These are phyloP conservation scores for Tylopilus sp. DNA, from an alignment of 1,284 basidiomycete genomes.

Conservation along the genomic window DNA sequence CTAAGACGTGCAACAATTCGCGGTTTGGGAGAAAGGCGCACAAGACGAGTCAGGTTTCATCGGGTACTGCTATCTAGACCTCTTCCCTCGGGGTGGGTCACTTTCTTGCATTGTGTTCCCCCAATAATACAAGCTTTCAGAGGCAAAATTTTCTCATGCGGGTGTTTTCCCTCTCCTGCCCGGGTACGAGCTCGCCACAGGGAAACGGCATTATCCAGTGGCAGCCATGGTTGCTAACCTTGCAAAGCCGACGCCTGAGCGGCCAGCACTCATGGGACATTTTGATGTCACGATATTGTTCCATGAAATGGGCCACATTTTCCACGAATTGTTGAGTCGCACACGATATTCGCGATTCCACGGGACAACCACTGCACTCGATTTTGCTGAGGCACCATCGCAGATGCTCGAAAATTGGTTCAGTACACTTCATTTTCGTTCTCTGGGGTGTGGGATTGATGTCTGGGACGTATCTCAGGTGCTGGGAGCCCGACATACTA, in stretches of 20 bases:
- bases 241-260: slow-evolving; percentile 82
- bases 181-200: slow-evolving; percentile 65
- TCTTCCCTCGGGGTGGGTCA: slow-evolving; percentile 81
- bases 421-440: slow-evolving; percentile 14
- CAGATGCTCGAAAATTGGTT: slow-evolving; percentile 95
- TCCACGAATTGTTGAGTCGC: slow-evolving; percentile 81
- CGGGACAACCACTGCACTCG: slow-evolving; percentile 80
- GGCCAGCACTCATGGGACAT: slow-evolving; percentile 86
- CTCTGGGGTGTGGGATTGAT: not conserved
- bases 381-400: slow-evolving; percentile 90
- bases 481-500: slow-evolving; percentile 84
- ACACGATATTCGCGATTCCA: slow-evolving; percentile 85
- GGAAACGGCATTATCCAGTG: slow-evolving; percentile 76
- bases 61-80: slow-evolving; percentile 87
- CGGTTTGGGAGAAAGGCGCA: slow-evolving; percentile 84
- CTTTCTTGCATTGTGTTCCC: not conserved
- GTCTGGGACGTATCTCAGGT: slow-evolving; percentile 50
- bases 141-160: slow-evolving; percentile 86
- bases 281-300: slow-evolving; percentile 86
- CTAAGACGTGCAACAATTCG: slow-evolving; percentile 80
- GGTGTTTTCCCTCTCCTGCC: slow-evolving; percentile 84
- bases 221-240: slow-evolving; percentile 90
- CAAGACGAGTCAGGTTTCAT: slow-evolving; percentile 77
- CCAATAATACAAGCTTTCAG: slow-evolving; percentile 45
- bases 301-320: slow-evolving; percentile 90